Evolutionary conservation across 2,329 filamentous ascomycete genomes (phyloP).

Genomic region (Stachybotrys elegans): DNA sequence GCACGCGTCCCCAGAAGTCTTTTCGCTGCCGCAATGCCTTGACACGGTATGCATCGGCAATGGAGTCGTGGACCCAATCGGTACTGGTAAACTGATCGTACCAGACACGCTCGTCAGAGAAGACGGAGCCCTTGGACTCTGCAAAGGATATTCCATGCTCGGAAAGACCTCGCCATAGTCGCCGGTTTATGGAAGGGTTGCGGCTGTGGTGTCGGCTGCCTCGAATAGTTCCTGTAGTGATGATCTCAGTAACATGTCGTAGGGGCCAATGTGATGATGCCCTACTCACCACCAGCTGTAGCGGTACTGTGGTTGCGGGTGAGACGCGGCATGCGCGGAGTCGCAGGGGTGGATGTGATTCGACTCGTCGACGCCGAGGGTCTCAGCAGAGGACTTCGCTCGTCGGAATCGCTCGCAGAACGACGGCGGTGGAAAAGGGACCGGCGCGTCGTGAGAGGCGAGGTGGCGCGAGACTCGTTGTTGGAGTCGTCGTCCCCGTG

Average conservation of each 20-base stretch:
- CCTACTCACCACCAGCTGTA: neutral
- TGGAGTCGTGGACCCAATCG: constrained; percentile 97
- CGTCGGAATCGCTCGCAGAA: constrained; percentile 30
- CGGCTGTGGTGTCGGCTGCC: constrained; percentile 48
- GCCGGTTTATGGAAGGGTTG: constrained; percentile 53
- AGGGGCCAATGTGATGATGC: too few relatives aligned
- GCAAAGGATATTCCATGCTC: constrained; percentile 53
- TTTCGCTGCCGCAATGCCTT: constrained; percentile 77
- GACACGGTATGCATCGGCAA: constrained; percentile 86
- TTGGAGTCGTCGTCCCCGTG: constrained; percentile 16
- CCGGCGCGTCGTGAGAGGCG: constrained; percentile 25
- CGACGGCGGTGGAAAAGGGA: constrained; percentile 17
- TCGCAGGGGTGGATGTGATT: constrained; percentile 6
- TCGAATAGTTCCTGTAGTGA: constrained; percentile 29
- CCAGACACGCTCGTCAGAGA: constrained; percentile 85
- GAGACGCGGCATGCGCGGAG: constrained; percentile 21
- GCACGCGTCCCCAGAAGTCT: constrained; percentile 76
- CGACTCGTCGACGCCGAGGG: constrained; percentile 31
- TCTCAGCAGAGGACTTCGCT: constrained; percentile 38
- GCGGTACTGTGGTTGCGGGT: constrained; percentile 39
- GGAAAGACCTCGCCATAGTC: constrained; percentile 57
- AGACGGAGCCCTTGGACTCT: constrained; percentile 62
- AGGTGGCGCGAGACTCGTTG: constrained; percentile 23
- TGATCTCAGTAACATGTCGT: neutral
- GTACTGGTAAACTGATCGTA: constrained; percentile 98